These are phyloP conservation scores for Nothopassalora personata DNA, from an alignment of 2,329 filamentous ascomycete species.

Conservation along the genomic window DNA sequence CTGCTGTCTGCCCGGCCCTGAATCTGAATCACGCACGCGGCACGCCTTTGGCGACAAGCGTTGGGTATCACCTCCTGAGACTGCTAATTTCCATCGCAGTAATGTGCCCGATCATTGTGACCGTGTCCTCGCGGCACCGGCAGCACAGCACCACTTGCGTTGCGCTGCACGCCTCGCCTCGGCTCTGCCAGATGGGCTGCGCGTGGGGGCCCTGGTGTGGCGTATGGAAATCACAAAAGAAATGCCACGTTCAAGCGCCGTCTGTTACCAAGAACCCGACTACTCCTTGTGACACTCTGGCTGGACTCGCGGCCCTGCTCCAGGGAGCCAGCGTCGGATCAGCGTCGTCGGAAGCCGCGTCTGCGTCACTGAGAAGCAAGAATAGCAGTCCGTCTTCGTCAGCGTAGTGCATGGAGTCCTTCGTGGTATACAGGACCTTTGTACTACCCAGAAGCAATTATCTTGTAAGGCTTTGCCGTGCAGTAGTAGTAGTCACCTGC, in stretches of 20 bases:
- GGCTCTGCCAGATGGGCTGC: background rate
- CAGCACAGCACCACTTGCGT: background rate
- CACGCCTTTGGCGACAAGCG: no score
- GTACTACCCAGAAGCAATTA: background rate
- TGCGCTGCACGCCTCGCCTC: background rate
- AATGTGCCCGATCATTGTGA: background rate
- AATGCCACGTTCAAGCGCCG: background rate
- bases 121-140: background rate
- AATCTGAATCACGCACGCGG: no score
- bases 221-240: background rate
- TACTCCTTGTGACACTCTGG: background rate
- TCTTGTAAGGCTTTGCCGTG: background rate
- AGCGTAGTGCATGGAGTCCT: background rate
- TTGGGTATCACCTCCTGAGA: constrained; percentile 1
- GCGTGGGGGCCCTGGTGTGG: background rate
- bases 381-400: background rate
- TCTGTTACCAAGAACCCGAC: background rate
- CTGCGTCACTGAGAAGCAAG: background rate
- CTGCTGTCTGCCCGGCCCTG: background rate
- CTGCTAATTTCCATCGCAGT: background rate
- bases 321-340: background rate
- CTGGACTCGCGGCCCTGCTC: background rate
- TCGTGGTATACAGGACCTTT: background rate
- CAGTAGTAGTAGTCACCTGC: background rate
- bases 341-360: background rate